Conservation (phyloP, 805 yeast species). For the Ogataea pilisensis region DNA sequence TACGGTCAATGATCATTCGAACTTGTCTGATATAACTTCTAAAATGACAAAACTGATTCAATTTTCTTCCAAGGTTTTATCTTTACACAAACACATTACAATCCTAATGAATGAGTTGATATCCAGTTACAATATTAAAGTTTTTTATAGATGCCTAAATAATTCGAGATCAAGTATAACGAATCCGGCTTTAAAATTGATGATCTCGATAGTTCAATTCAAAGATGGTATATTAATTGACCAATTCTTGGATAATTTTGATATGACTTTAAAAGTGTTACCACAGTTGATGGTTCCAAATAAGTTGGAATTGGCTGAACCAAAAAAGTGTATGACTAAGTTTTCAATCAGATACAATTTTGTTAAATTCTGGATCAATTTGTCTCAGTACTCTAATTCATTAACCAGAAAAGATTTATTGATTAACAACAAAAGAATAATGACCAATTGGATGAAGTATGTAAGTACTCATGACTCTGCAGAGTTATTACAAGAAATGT, state of each 20-base stretch:
- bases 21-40: slow-evolving; percentile 42
- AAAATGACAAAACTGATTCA: slow-evolving; percentile 36
- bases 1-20: slow-evolving; percentile 48
- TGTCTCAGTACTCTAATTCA: slow-evolving; percentile 47
- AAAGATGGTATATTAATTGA: slow-evolving; percentile 48
- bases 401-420: slow-evolving; percentile 63
- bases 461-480: slow-evolving; percentile 51
- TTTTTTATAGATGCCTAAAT: slow-evolving; percentile 63
- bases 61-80: slow-evolving; percentile 15
- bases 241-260: slow-evolving; percentile 62
- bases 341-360: slow-evolving; percentile 55
- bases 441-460: slow-evolving; percentile 65
- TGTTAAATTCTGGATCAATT: slow-evolving; percentile 54
- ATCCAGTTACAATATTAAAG: slow-evolving; percentile 52
- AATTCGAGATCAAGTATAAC: slow-evolving; percentile 54
- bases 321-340: slow-evolving; percentile 32
- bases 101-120: slow-evolving; percentile 48
- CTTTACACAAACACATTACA: slow-evolving; percentile 25
- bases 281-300: slow-evolving; percentile 59
- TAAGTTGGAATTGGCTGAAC: slow-evolving; percentile 40
- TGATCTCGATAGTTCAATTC: slow-evolving; percentile 48
- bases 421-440: slow-evolving; percentile 49
- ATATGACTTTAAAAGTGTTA: slow-evolving; percentile 56
- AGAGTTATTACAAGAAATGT: slow-evolving; percentile 35
- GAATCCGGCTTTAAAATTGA: slow-evolving; percentile 55